Base-by-base conservation (phyloP, 2,329 filamentous ascomycete genomes). In the Aspergillus ochraceoroseus region DNA sequence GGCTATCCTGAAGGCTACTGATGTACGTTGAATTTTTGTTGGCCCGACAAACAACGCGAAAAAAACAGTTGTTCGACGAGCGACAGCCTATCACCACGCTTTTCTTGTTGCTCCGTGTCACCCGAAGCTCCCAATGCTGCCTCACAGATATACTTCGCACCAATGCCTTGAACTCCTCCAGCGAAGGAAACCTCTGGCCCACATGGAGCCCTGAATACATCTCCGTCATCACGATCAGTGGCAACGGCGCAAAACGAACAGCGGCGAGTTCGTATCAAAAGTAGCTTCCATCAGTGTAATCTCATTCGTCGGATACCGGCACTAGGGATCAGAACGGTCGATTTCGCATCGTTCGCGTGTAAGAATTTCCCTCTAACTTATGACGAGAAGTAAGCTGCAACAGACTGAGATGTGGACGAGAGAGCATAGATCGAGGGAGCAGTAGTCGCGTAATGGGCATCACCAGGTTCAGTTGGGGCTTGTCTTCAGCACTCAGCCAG, bases 21-120 rank as follows among this genome's bases (percentile, higher is more conserved):
- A 66, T 65, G 38, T 66, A 64, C 19, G 63, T 66, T 41, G 60
- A 51, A 42, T 63, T 63, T 45, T 65, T 65, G 51, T 65, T 66
- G 20, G 61, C 58, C 33, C 63, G 63, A 46, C 63, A 65, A 38
- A 66, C 62, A 23, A 64, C 64, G 11, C 64, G 64, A 43, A 66
- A 66, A 39, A 53, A 62, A 48, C 63, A 66, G 54, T 59, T 64
- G 46, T 52, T 42, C 19, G 59, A 62, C 5, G 63, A 65, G 30
- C 63, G 61, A 48, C 63, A 66, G 20, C 63, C 62, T 37, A 66
- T 56, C n/a, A 66, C 62, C 34, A 66, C 63, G 30, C 62, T 65
- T 37, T 66, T 65, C 44, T 63, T 64, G 43, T 66, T 66, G 51
- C 63, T 66, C 32, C 63, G 57, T 33, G 60, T 55, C 25, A 66